phyloP scores from a whole-genome alignment of 352 stramenopile genomes.

The Globisporangium camurandrum region DNA sequence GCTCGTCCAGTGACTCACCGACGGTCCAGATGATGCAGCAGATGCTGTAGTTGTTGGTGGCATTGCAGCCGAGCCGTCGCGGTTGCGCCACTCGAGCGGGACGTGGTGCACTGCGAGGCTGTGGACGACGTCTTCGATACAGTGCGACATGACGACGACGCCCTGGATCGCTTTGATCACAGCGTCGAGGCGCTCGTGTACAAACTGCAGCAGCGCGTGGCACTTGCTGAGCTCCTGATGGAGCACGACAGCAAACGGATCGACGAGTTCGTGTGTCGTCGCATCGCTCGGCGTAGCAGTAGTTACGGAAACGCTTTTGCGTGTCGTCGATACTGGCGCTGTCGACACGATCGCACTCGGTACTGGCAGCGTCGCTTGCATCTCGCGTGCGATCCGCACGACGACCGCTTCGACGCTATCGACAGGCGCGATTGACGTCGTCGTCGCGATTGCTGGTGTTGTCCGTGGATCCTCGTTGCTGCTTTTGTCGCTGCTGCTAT shows the following conservation, averaged over 20 bases:
- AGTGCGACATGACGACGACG: constrained; percentile 41
- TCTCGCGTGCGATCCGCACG: constrained; percentile 12
- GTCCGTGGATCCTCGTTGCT: neutral
- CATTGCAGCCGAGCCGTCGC: constrained; percentile 20
- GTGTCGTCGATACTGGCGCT: no score
- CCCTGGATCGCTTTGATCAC: constrained; percentile 57
- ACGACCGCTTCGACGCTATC: constrained; percentile 12
- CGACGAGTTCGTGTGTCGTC: constrained; percentile 16
- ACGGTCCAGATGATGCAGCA: constrained; percentile 2
- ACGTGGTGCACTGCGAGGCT: constrained; percentile 46
- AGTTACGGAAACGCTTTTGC: no score
- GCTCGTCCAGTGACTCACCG: constrained; percentile 45
- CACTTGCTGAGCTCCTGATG: constrained; percentile 56
- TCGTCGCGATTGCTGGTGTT: neutral
- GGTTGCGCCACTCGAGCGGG: constrained; percentile 43
- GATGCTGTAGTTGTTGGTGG: constrained; percentile 8
- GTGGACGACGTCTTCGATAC: constrained; percentile 42
- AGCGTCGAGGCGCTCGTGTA: constrained; percentile 30
- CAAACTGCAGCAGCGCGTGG: constrained; percentile 31
- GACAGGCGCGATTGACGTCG: neutral
- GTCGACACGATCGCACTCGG: no score
- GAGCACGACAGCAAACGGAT: constrained; percentile 59
- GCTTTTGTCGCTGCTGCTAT: neutral
- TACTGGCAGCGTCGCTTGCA: constrained; percentile 20
- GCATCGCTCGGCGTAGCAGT: no score